Base-by-base conservation (phyloP, 2,329 filamentous ascomycete genomes). In the Paracamarosporium sp. region DNA sequence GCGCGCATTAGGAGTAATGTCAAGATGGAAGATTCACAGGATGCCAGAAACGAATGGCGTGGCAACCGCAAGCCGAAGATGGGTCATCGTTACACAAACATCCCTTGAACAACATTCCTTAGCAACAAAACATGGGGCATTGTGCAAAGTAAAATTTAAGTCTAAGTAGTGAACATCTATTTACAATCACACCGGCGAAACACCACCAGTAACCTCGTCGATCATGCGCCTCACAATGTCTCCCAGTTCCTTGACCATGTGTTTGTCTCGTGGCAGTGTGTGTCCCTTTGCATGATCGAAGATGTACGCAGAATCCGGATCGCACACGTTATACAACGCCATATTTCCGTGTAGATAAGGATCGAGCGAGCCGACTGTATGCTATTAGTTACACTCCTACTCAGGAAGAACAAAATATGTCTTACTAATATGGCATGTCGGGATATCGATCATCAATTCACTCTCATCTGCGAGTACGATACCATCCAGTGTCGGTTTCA, bases 251-350 rank as follows among this genome's bases (percentile, higher is more conserved):
- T 70, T 64, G 8, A 74, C 56, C 50, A 67, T 71, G 77, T 64
- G 51, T 31, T 64, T 68, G 31, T 66, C 65, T 36, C 70, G 66
- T 0, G 87, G 86, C 4, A 89, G 76, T 0, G 85, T 88, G 66
- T 89, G 87, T 0, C 86, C 87, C 65, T 88, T 88, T 4, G 85
- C 86, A 60, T 88, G 86, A 62, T 89, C 86, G 59, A 88, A 88
- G n/a, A 89, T 78, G 31, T 81, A 79, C 0, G 86, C 86, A 1
- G 76, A 82, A 56, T 88, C 86, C 0, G 81, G 81, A 45, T 88
- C 83, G 61, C 86, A 89, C 24, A 87, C 80, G 62, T 86, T 86
- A 73, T 84, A 88, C 3, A 89, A 78, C 0, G 86, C 85, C 76
- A 88, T 81, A 2, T 84, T 84, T 0, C 86, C 86, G 31, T 86